Base-by-base conservation (phyloP, 2,329 filamentous ascomycete genomes). In the Beauveria medogensis region DNA sequence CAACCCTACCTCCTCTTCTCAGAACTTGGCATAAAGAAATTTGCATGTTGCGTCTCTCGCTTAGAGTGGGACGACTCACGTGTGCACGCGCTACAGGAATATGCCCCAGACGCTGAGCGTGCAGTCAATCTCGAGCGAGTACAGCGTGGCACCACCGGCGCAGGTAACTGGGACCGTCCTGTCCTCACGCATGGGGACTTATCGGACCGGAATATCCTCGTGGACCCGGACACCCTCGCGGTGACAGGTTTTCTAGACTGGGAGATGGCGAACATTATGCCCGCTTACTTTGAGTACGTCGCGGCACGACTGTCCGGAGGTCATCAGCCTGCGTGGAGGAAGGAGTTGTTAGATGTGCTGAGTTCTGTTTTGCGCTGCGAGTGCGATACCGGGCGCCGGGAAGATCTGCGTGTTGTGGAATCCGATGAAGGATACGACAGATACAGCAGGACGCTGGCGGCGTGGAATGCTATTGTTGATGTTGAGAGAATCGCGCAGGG, bases 231-330 rank as follows among this genome's bases (percentile, higher is more conserved):
- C 12, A 47, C 41, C 8, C 53, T 47, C 24, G 26, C 41, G n/a
- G 41, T 56, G 26, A 56, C n/a, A 28, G 54, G 54, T 26, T 47
- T 56, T 10, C 14, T 56, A 34, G 54, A 46, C 41, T 56, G 41
- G 41, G 54, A 26, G 28, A 56, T 34, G 41, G 41, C 54, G 10
- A 47, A 47, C 54, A 47, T 56, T 10, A 37, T 47, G 54, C 28
- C 54, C 37, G 54, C 54, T 22, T 56, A 56, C n/a, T 56, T 46
- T 47, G 54, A 56, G 54, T 56, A 47, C 54, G 24, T 22, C 41
- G n/a, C n/a, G 54, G 41, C 54, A 47, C 43, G 41, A 37, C 43
- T 46, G 26, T 47, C 26, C 18, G 26, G 26, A 1, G 54, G 54
- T 20, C 41, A 56, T 24, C 14, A 56, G 54, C 54, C 41, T 22